Evolutionary conservation across 2,329 filamentous ascomycete species (phyloP).

Genomic region (Talaromyces atroroseus): DNA sequence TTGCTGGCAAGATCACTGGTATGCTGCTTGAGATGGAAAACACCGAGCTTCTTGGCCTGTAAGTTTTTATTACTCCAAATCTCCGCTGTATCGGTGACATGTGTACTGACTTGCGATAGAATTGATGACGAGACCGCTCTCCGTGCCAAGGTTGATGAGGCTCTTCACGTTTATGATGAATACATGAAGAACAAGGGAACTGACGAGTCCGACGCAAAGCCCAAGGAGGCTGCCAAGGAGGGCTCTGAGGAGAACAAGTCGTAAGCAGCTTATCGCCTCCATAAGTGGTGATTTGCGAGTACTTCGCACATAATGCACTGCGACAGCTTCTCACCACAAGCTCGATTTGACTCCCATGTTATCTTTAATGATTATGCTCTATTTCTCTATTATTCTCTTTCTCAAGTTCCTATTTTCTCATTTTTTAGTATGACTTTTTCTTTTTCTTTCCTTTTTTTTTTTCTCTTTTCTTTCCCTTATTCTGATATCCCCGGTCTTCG

Average conservation of each 20-base stretch:
- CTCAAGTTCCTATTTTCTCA: slow-evolving; percentile 13
- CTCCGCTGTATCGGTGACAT: neutral
- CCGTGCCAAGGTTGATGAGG: slow-evolving; percentile 94
- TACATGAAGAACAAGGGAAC: slow-evolving; percentile 82
- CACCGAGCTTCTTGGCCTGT: slow-evolving; percentile 86
- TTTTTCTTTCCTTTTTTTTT: slow-evolving; percentile 19
- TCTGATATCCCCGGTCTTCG: slow-evolving; percentile 39
- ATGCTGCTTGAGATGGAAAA: slow-evolving; percentile 99
- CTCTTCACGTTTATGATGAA: slow-evolving; percentile 94
- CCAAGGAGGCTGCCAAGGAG: slow-evolving; percentile 41
- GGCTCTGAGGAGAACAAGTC: slow-evolving; percentile 38
- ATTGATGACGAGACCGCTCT: slow-evolving; percentile 86
- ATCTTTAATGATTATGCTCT: slow-evolving; percentile 14
- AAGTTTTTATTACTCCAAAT: slow-evolving; percentile 47
- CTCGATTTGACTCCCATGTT: slow-evolving; percentile 12
- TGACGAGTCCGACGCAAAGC: slow-evolving; percentile 42
- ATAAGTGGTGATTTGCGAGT: slow-evolving; percentile 12
- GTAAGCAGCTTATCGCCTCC: slow-evolving; percentile 20
- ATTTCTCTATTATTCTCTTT: slow-evolving; percentile 7
- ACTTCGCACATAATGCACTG: neutral
- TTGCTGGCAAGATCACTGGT: slow-evolving; percentile 98
- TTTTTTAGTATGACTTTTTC: slow-evolving; percentile 21
- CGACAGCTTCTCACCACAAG: neutral
- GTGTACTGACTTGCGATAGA: slow-evolving; percentile 44
- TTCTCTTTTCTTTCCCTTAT: slow-evolving; percentile 25